Percentiles rank a stretch among this genome's conserved stretches.
Conservation (phyloP, 177 flowering plant genomes). For the Vitis hybrid region DNA sequence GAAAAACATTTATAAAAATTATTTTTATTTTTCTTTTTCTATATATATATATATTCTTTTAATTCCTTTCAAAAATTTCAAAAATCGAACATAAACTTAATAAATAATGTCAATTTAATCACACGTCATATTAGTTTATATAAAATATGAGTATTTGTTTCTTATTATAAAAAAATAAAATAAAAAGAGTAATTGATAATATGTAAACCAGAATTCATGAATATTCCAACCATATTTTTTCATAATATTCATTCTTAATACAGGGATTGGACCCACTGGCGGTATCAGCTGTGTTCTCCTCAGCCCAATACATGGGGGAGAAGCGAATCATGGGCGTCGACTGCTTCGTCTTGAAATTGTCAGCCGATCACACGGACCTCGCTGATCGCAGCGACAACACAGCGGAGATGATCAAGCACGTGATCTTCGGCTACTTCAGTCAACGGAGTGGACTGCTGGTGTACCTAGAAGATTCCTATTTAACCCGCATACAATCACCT, state of each 20-base stretch:
- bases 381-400: slow-evolving; percentile 65
- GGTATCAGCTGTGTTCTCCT: slow-evolving; percentile 56
- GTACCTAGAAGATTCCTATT: slow-evolving; percentile 68
- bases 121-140: no score
- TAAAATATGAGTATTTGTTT: no score
- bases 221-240: not conserved
- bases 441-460: slow-evolving; percentile 73
- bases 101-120: no score
- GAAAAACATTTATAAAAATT: no score
- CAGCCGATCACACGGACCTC: slow-evolving; percentile 62
- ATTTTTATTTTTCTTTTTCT: no score
- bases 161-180: no score
- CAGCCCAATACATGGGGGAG: slow-evolving; percentile 78
- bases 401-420: slow-evolving; percentile 87
- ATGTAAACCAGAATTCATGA: no score
- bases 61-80: no score
- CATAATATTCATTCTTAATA: not conserved
- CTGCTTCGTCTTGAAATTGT: slow-evolving; percentile 64
- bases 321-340: slow-evolving; percentile 49
- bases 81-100: no score
- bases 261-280: slow-evolving; percentile 81
- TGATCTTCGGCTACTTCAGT: slow-evolving; percentile 71
- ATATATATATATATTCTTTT: no score
- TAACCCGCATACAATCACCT: slow-evolving; percentile 69
- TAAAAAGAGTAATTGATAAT: no score